phyloP scores from a whole-genome alignment of 2,329 filamentous ascomycete genomes.

The Sarocladium kiliense region DNA sequence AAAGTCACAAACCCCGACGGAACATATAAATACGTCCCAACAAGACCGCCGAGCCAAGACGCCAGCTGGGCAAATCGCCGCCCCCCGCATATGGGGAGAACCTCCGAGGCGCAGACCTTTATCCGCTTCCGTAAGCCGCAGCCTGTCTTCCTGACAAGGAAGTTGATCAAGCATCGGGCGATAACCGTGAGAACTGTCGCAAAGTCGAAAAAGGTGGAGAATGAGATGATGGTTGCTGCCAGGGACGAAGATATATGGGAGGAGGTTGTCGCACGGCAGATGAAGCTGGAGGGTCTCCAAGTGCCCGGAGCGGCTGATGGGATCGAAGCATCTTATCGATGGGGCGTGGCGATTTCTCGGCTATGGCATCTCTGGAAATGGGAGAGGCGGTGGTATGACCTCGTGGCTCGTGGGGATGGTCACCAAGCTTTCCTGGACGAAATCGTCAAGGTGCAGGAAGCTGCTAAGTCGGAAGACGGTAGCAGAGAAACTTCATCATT shows the following conservation, averaged over 20 bases:
- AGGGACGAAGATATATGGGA: conserved; percentile 47
- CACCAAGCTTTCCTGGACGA: conserved; percentile 22
- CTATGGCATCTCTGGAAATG: conserved; percentile 27
- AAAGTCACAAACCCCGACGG: conserved; percentile 27
- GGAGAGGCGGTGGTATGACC: conserved; percentile 28
- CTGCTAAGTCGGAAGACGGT: neutral
- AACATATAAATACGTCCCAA: conserved; percentile 39
- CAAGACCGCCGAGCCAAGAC: conserved; percentile 20
- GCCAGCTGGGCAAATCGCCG: conserved; percentile 18
- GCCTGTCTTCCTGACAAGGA: conserved; percentile 49
- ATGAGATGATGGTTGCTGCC: conserved; percentile 26
- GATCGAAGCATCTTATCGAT: conserved; percentile 21
- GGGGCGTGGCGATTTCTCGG: conserved; percentile 23
- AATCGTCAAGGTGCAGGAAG: conserved; percentile 26
- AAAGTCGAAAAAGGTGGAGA: conserved; percentile 31
- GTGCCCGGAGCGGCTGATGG: conserved; percentile 10
- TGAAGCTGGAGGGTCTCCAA: conserved; percentile 14
- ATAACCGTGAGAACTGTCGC: conserved; percentile 37
- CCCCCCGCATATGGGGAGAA: conserved; percentile 28
- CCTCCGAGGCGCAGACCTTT: conserved; percentile 55
- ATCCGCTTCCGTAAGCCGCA: conserved; percentile 64
- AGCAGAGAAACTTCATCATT: neutral
- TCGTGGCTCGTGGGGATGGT: conserved; percentile 35
- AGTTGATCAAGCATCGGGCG: conserved; percentile 47
- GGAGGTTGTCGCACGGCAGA: conserved; percentile 23